Conservation (phyloP, 2,329 filamentous ascomycete genomes). For the Metarhizium anisopliae region DNA sequence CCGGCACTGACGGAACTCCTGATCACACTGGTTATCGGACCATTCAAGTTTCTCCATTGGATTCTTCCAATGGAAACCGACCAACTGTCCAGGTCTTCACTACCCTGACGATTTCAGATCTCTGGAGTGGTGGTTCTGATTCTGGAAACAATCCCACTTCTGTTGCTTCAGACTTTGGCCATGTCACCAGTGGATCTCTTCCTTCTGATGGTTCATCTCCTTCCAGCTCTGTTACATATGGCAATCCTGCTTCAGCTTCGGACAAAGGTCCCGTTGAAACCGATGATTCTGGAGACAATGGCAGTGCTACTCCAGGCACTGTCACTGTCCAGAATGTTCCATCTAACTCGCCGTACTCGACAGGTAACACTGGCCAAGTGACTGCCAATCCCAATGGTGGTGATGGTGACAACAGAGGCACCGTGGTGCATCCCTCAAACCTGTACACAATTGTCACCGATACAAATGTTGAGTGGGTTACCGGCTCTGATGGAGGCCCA, state of each 20-base stretch:
- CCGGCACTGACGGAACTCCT: slow-evolving; percentile 12
- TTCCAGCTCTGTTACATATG: slow-evolving; percentile 8
- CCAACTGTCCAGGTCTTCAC: slow-evolving; percentile 21
- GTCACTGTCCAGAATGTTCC: background rate
- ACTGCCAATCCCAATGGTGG: slow-evolving; percentile 1
- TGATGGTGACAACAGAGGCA: background rate
- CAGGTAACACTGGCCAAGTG: background rate
- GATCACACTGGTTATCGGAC: slow-evolving; percentile 12
- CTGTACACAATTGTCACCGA: slow-evolving; percentile 15
- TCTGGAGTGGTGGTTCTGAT: slow-evolving; percentile 18
- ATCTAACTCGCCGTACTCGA: background rate
- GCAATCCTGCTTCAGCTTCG: slow-evolving; percentile 8
- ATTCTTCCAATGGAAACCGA: slow-evolving; percentile 7
- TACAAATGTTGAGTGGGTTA: slow-evolving; percentile 14
- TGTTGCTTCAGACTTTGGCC: background rate
- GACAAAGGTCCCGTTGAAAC: slow-evolving; percentile 10
- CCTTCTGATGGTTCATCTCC: slow-evolving; percentile 12
- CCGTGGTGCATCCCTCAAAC: background rate
- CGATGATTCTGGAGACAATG: slow-evolving; percentile 7
- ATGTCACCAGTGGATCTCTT: slow-evolving; percentile 8
- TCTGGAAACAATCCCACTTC: slow-evolving; percentile 5
- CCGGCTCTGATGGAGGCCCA: slow-evolving; percentile 7
- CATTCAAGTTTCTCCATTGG: slow-evolving; percentile 15
- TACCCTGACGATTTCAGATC: slow-evolving; percentile 24
- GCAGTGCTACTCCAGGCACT: slow-evolving; percentile 6